Conservation (phyloP, 805 yeast species). For the Jamesozyma rosinii region DNA sequence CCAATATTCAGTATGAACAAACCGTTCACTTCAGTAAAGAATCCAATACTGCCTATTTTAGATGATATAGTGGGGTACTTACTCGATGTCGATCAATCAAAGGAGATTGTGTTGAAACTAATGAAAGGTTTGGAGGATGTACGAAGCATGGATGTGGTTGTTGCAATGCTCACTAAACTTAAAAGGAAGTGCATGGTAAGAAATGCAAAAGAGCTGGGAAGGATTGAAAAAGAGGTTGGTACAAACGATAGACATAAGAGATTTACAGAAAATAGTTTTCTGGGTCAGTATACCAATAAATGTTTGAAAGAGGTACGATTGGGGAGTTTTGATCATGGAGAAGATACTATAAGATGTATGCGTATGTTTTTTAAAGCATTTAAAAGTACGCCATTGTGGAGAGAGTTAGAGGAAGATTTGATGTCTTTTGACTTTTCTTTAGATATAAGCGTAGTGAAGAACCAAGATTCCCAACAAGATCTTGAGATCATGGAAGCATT, state of each 20-base stretch:
- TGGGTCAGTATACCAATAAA: slow-evolving; percentile 13
- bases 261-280: slow-evolving; percentile 13
- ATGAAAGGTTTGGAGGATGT: slow-evolving; percentile 6
- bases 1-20: slow-evolving; percentile 12
- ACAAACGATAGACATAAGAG: neutral
- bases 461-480: neutral
- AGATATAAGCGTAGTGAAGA: neutral
- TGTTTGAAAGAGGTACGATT: slow-evolving; percentile 11
- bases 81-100: neutral
- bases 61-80: slow-evolving; percentile 6
- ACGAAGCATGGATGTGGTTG: slow-evolving; percentile 5
- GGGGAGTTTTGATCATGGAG: slow-evolving; percentile 4
- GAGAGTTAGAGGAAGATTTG: neutral
- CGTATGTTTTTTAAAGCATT: slow-evolving; percentile 1
- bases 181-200: neutral
- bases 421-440: neutral
- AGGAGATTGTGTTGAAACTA: slow-evolving; percentile 2
- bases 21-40: slow-evolving; percentile 2
- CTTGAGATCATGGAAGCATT: slow-evolving; percentile 8
- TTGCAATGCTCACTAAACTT: slow-evolving; percentile 1
- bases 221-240: neutral
- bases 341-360: neutral
- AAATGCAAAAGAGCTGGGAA: neutral
- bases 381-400: slow-evolving; percentile 5
- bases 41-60: slow-evolving; percentile 17